Conservation (phyloP, 1,139 yeast species). For the Candida tropicalis region DNA sequence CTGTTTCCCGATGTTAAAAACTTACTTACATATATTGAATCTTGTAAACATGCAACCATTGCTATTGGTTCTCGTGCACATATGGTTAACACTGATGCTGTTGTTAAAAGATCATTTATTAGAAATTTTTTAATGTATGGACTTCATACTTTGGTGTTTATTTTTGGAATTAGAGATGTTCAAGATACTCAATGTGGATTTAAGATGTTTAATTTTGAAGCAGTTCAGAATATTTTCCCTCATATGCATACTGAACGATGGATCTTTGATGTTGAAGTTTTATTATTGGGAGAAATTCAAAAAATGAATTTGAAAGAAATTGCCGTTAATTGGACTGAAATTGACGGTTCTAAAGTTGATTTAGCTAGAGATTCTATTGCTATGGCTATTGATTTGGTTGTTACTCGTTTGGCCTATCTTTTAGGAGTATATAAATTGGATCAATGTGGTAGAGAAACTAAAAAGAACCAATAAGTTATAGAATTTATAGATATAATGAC, state of each 20-base stretch:
- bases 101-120: slow-evolving; percentile 84
- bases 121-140: slow-evolving; percentile 94
- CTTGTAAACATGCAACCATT: slow-evolving; percentile 47
- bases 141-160: slow-evolving; percentile 78
- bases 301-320: slow-evolving; percentile 69
- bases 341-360: slow-evolving; percentile 91
- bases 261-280: slow-evolving; percentile 95
- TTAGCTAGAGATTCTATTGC: slow-evolving; percentile 86
- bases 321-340: slow-evolving; percentile 96
- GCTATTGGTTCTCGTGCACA: slow-evolving; percentile 96
- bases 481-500: neutral
- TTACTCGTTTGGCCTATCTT: slow-evolving; percentile 85
- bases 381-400: slow-evolving; percentile 96
- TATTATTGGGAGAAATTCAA: slow-evolving; percentile 78
- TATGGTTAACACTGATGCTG: slow-evolving; percentile 95
- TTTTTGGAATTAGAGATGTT: slow-evolving; percentile 86
- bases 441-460: slow-evolving; percentile 27
- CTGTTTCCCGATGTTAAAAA: slow-evolving; percentile 68
- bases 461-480: slow-evolving; percentile 15
- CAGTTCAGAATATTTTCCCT: slow-evolving; percentile 73
- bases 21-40: slow-evolving; percentile 47
- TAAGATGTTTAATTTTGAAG: slow-evolving; percentile 77
- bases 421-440: slow-evolving; percentile 71
- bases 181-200: slow-evolving; percentile 98
- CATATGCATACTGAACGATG: slow-evolving; percentile 96